Percentiles rank a stretch among this genome's conserved stretches.
Evolutionary conservation across 768 basidiomycete genomes (phyloP).

Genomic region (Leccinum pellstonianum): DNA sequence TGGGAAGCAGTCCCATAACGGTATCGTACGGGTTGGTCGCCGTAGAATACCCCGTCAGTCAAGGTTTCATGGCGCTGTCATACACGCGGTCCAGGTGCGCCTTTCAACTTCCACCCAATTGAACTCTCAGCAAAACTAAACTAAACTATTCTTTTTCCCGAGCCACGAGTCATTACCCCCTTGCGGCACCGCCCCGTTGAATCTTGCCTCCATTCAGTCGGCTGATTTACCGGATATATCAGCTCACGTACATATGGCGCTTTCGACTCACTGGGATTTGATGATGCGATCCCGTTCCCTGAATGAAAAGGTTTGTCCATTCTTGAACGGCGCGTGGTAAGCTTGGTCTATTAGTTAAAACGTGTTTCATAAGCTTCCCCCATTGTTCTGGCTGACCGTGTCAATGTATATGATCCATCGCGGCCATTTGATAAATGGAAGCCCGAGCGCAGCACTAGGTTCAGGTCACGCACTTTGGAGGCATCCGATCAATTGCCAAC

Average conservation of each 20-base stretch:
- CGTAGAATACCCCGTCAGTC: constrained; percentile 31
- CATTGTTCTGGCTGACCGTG: constrained; percentile 23
- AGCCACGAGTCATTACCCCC: constrained; percentile 18
- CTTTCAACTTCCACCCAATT: background rate
- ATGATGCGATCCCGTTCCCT: constrained; percentile 17
- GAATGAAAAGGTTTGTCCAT: constrained; percentile 20
- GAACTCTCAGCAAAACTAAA: constrained; percentile 7
- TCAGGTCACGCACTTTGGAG: constrained; percentile 29
- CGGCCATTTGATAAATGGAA: constrained; percentile 36
- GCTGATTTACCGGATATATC: constrained; percentile 38
- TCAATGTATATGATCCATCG: constrained; percentile 27
- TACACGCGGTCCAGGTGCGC: constrained; percentile 34
- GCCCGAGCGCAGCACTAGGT: constrained; percentile 29
- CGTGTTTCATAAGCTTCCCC: constrained; percentile 31
- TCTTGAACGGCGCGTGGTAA: constrained; percentile 18
- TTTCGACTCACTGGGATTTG: constrained; percentile 16
- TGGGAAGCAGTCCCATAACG: constrained; percentile 30
- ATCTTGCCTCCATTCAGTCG: constrained; percentile 7
- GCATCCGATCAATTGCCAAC: constrained; percentile 33
- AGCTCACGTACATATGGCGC: constrained; percentile 5
- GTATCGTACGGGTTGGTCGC: constrained; percentile 28
- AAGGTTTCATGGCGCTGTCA: constrained; percentile 36
- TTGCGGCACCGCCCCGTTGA: constrained; percentile 27
- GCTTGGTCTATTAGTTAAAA: constrained; percentile 24
- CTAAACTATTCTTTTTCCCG: constrained; percentile 23